phyloP scores from a whole-genome alignment of 1,284 basidiomycete genomes.

The Bondarzewia mesenterica region DNA sequence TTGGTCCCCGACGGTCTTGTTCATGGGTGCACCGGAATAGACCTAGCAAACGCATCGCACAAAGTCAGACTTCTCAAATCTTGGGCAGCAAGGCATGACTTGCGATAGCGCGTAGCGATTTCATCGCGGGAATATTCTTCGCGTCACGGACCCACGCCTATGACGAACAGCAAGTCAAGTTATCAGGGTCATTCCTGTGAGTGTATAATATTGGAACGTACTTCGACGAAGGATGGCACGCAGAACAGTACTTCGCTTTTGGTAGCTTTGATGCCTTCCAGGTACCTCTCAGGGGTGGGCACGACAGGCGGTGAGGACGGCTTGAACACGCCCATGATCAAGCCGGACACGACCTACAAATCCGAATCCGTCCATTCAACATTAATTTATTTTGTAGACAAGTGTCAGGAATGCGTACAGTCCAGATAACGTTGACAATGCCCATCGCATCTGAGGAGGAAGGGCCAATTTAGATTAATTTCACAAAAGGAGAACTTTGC shows the following conservation, averaged over 20 bases:
- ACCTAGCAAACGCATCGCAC: conserved; percentile 1
- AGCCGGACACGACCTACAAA: conserved; percentile 18
- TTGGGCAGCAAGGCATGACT: not conserved
- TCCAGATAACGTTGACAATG: conserved; percentile 8
- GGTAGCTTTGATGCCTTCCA: conserved; percentile 14
- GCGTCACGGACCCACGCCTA: conserved; percentile 15
- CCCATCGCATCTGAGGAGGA: conserved; percentile 16
- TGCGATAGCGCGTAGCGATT: conserved; percentile 12
- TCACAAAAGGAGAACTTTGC: not conserved
- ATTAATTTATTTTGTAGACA: not conserved
- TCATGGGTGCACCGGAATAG: conserved; percentile 13
- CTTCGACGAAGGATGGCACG: conserved; percentile 24
- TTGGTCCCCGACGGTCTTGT: conserved; percentile 12
- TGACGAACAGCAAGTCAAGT: not conserved
- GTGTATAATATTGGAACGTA: conserved; percentile 5
- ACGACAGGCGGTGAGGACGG: conserved; percentile 16
- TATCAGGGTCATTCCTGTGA: not conserved
- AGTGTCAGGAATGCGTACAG: conserved; percentile 8
- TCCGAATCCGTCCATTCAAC: no score
- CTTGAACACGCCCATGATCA: conserved; percentile 17
- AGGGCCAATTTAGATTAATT: not conserved
- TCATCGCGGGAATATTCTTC: conserved; percentile 7
- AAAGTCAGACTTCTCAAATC: not conserved
- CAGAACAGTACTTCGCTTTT: conserved; percentile 16
- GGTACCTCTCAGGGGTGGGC: conserved; percentile 19